These are phyloP conservation scores for Rauvolfia tetraphylla DNA, from an alignment of 257 asterid species.

Conservation along the genomic window DNA sequence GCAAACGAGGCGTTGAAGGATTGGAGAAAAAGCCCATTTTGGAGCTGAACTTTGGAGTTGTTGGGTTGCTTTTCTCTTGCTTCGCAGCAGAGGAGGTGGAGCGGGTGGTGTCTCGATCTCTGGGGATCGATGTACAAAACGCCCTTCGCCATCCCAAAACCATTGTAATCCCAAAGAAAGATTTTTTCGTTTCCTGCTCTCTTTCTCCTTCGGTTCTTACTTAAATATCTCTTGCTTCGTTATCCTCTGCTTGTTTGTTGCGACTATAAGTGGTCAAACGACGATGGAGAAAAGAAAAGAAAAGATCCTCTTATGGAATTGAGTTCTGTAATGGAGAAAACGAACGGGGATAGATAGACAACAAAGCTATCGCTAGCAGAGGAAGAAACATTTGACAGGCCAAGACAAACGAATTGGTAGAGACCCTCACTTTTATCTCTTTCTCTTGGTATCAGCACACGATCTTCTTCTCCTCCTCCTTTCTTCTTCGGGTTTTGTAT, in stretches of 20 bases:
- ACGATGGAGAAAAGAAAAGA: conserved; percentile 5
- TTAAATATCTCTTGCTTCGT: conserved; percentile 9
- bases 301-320: conserved; percentile 2
- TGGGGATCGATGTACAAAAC: conserved; percentile 82
- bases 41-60: conserved; percentile 39
- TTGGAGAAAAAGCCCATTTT: conserved; percentile 67
- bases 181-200: neutral
- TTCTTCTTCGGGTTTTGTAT: neutral
- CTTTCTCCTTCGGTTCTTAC: neutral
- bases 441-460: neutral
- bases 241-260: conserved; percentile 10
- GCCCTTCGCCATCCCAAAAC: conserved; percentile 95
- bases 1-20: conserved; percentile 83
- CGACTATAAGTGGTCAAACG: neutral
- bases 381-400: conserved; percentile 2
- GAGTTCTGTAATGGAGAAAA: conserved; percentile 10
- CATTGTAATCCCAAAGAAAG: conserved; percentile 35
- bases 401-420: conserved; percentile 11
- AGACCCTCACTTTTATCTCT: neutral
- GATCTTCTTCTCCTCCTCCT: neutral
- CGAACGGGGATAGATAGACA: conserved; percentile 4
- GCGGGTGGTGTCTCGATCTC: conserved; percentile 43
- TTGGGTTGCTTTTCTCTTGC: conserved; percentile 35
- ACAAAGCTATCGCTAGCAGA: conserved; percentile 5
- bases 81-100: conserved; percentile 2